Evolutionary conservation across 192 early-diverging fungal genomes (phyloP), one percentile per base, ranked within the genome.

Genomic region (Chytriomyces sp.): DNA sequence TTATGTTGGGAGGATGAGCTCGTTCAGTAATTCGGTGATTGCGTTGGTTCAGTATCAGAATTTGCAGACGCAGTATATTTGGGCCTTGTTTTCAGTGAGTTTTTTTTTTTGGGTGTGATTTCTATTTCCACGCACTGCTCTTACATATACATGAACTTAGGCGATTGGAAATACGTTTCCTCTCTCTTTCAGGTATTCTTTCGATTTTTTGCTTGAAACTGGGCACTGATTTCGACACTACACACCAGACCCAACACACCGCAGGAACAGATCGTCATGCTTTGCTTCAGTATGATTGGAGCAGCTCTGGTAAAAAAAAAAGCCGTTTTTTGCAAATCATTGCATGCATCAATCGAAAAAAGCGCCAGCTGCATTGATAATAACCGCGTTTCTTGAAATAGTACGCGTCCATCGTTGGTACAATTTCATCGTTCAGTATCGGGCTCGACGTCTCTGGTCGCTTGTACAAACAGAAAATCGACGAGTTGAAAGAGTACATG

Each of bases 341-440:
- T 60, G 9, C 50, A 57, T 18, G 69, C 45, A 18, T 59, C 67
- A 65, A 26, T 67, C 76, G 49, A 43, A 18, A 69, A 69, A 57
- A 35, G 9, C 57, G 13, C 7, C 6, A 13, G 76, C 20, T 53
- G 28, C 7, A 57, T 18, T 60, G 35, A 35, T 35, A 35, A 35
- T 0, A 35, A 35, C 35, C 35, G 35, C 35, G 35, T 35, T 35
- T 35, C 35, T 35, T 35, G 35, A 35, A 35, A 35, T 35, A 79
- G 48, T 82, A 84, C 64, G 85, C 80, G 2, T 26, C 76, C 6
- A 65, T 88, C 35, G 77, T 88, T 53, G 87, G 87, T 48, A 83
- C 83, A 11, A 79, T 88, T 13, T 82, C 85, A 3, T 78, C 83
- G 23, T 82, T 88, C 65, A 84, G 71, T n/a, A 75, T 84, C 60